Base-by-base conservation (phyloP, 495 filamentous ascomycete genomes). In the Aspergillus cavernicola region DNA sequence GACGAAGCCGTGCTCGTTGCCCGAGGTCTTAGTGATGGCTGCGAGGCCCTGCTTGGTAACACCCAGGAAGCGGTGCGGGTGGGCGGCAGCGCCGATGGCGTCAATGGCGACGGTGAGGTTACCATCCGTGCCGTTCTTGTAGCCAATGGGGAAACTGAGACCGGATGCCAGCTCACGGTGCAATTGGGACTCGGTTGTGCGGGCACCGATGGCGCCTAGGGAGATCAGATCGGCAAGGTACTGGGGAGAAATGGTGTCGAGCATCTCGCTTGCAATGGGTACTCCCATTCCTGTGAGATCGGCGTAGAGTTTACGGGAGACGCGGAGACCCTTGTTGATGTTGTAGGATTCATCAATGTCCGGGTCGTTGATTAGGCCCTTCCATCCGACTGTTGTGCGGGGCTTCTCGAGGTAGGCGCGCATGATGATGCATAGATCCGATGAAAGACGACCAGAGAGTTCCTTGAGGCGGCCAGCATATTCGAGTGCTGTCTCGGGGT, bases 51-150 rank as follows among this genome's bases (percentile, higher is more conserved):
- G 90, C 78, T 97, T 98, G n/a, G 95, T 98, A 36, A 98, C 95
- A 69, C 92, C 92, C 80, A 98, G 90, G 80, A 98, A 98, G 71
- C 95, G 90, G 73, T 98, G 93, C 60, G 87, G 88, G 54, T 91
- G 84, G 26, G 89, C 86, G 2, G 93, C 93, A 7, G 90, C 85
- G 50, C 95, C 92, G 55, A 97, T 95, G 39, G 93, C 93, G 64
- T 98, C 93, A 57, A 98, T 92, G 35, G 92, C 91, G n/a, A 98
- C 92, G 19, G 80, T 83, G 44, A 98, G 72, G 62, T 86, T 88
- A n/a, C 93, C 93, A 64, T 98, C 93, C 26, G 93, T 98, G 40
- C 93, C 95, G 66, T 98, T 98, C 83, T 97, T 98, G 86, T 95
- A 98, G 12, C 93, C 93, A 44, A 98, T 91, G 5, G 93, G 93